phyloP scores from a whole-genome alignment of 2,329 filamentous ascomycete genomes.

The Xylariales sp. region DNA sequence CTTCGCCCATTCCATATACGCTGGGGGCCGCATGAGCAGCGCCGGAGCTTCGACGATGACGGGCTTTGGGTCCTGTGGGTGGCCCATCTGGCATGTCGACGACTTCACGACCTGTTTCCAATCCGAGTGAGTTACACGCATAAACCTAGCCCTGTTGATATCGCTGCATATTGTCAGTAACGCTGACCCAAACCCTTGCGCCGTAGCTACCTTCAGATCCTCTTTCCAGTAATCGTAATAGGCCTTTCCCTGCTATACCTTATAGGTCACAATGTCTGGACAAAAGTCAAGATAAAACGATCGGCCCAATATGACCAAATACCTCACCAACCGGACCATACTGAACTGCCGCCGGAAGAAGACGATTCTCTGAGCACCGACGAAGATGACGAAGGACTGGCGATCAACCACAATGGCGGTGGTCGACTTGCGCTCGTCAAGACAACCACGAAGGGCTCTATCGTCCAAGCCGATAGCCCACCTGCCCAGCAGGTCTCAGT shows the following conservation, averaged over 20 bases:
- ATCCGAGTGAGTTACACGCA: constrained; percentile 64
- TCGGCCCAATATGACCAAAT: constrained; percentile 54
- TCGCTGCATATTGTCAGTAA: no score
- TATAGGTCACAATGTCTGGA: constrained; percentile 50
- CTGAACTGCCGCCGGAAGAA: constrained; percentile 46
- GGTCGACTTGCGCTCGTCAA: constrained; percentile 55
- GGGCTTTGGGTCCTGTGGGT: constrained; percentile 50
- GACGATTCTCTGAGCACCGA: constrained; percentile 46
- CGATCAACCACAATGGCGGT: constrained; percentile 43
- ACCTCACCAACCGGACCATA: constrained; percentile 43
- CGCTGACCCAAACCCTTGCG: constrained; percentile 8
- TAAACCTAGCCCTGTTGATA: no score
- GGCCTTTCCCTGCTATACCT: constrained; percentile 66
- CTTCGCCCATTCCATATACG: no score
- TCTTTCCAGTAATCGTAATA: constrained; percentile 72
- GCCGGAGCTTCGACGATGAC: constrained; percentile 6
- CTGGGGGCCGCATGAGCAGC: no score
- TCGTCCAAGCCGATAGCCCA: constrained; percentile 72
- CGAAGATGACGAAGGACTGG: constrained; percentile 53
- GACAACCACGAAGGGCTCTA: constrained; percentile 56
- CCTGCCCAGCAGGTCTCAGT: constrained; percentile 67
- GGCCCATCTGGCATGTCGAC: constrained; percentile 59
- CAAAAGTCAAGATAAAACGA: constrained; percentile 47
- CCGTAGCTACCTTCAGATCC: constrained; percentile 69
- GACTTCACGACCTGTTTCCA: constrained; percentile 62